A percentile compares a stretch with the other conserved stretches of the same genome.
Conservation (phyloP, 768 basidiomycete species). For the Cyclocybe aegerita region DNA sequence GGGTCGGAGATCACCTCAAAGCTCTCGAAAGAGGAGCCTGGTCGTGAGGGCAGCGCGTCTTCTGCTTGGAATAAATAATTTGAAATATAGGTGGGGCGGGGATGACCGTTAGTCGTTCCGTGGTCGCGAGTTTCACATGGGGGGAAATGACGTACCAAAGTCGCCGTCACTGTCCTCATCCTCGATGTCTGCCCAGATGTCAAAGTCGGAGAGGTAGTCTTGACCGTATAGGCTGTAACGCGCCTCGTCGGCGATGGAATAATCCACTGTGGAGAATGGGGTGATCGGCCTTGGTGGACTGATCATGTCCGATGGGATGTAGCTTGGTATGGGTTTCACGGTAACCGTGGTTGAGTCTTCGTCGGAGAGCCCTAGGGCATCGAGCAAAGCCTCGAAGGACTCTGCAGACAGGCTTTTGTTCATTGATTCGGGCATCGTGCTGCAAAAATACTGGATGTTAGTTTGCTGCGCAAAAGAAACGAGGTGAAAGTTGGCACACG, state of each 20-base stretch:
- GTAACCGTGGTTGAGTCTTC: not conserved
- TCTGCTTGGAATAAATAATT: not conserved
- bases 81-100: not conserved
- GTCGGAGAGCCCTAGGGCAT: constrained; percentile 10
- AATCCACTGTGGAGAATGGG: not conserved
- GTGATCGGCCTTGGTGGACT: not conserved
- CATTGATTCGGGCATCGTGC: constrained; percentile 7
- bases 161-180: constrained; percentile 6
- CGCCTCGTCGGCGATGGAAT: constrained; percentile 7
- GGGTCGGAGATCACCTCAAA: constrained; percentile 6
- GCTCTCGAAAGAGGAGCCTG: constrained; percentile 14
- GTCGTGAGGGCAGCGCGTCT: constrained; percentile 17
- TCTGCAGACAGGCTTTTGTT: constrained; percentile 8
- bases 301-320: not conserved
- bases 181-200: constrained; percentile 7
- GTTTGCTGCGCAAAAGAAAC: not conserved
- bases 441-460: not conserved
- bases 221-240: constrained; percentile 3
- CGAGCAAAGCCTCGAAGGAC: constrained; percentile 11
- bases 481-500: constrained; percentile 1
- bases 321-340: not conserved
- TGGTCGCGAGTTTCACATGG: too few species aligned
- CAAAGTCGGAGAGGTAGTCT: constrained; percentile 14
- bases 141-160: not conserved
- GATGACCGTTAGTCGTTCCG: too few species aligned